Evolutionary conservation across 2,329 filamentous ascomycete species (phyloP).

Genomic region (Balansia obtecta): DNA sequence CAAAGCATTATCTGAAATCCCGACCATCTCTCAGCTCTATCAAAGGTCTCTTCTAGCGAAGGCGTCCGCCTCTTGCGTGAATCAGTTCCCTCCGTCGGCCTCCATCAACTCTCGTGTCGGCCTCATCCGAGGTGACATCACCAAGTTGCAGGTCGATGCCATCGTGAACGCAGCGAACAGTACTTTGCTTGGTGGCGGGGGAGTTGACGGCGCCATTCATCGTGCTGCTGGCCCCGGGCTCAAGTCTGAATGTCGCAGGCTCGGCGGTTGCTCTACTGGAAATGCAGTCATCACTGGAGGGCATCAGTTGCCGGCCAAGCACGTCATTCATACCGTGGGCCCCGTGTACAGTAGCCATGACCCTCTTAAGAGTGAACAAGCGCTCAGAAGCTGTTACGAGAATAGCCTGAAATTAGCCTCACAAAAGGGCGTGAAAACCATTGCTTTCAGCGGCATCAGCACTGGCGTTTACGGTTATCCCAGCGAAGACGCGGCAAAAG

Average conservation of each 20-base stretch:
- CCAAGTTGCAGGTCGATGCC: conserved; percentile 60
- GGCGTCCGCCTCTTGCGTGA: conserved; percentile 9
- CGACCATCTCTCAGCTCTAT: conserved; percentile 55
- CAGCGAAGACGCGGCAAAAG: conserved; percentile 54
- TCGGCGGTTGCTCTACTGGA: conserved; percentile 66
- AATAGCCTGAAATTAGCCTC: conserved; percentile 62
- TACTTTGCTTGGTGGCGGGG: conserved; percentile 72
- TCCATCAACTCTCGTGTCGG: conserved; percentile 58
- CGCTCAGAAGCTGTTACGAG: conserved; percentile 54
- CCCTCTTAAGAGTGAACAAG: conserved; percentile 27
- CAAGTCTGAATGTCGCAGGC: conserved; percentile 53
- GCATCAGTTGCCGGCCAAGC: conserved; percentile 61
- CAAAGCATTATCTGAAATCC: conserved; percentile 41
- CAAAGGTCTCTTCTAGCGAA: conserved; percentile 23
- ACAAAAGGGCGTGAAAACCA: conserved; percentile 48
- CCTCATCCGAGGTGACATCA: conserved; percentile 69
- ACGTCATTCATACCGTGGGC: conserved; percentile 84
- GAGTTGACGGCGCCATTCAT: conserved; percentile 84
- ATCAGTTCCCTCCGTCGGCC: conserved; percentile 27
- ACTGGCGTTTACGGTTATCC: conserved; percentile 90
- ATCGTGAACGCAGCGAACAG: conserved; percentile 91
- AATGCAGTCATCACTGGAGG: conserved; percentile 71
- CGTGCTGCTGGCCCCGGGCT: conserved; percentile 61
- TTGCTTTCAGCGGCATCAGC: conserved; percentile 77
- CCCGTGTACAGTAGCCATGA: conserved; percentile 51